Conservation (phyloP, 2,329 filamentous ascomycete species). For the Colletotrichum viniferum region DNA sequence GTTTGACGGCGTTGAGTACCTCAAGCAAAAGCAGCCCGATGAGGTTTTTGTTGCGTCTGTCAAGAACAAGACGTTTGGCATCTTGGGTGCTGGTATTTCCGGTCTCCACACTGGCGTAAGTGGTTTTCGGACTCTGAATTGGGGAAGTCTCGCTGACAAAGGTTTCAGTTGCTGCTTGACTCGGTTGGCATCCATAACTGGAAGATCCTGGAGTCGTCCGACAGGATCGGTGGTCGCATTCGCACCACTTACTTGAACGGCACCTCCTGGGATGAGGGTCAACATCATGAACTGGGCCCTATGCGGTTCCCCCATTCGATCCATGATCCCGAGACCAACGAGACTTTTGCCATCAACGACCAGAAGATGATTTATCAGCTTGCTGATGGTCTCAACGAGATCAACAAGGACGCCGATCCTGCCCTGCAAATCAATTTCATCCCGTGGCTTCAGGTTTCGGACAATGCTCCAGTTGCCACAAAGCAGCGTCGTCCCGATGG, state of each 20-base stretch:
- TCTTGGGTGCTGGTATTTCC: conserved; percentile 43
- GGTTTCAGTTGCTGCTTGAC: conserved; percentile 38
- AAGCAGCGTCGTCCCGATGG: conserved; percentile 31
- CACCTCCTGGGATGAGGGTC: conserved; percentile 29
- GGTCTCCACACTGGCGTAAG: conserved; percentile 31
- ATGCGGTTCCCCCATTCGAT: conserved; percentile 48
- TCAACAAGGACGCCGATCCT: conserved; percentile 35
- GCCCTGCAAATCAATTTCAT: conserved; percentile 43
- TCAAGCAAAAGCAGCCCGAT: conserved; percentile 28
- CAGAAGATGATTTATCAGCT: conserved; percentile 48
- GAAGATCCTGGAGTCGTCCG: conserved; percentile 47
- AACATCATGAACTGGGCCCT: conserved; percentile 43
- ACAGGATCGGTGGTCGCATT: conserved; percentile 46
- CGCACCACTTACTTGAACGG: conserved; percentile 46
- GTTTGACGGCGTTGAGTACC: conserved; percentile 30
- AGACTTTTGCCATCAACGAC: conserved; percentile 44
- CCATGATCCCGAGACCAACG: conserved; percentile 42
- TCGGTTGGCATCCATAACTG: conserved; percentile 48
- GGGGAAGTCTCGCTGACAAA: background rate
- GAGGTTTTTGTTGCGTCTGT: conserved; percentile 24
- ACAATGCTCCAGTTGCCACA: conserved; percentile 33
- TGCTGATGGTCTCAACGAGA: conserved; percentile 41
- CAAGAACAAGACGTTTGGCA: conserved; percentile 31
- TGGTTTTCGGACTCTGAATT: background rate
- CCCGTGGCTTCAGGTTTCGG: conserved; percentile 41